Percentiles rank a stretch among this genome's conserved stretches.
Evolutionary conservation across 2,329 filamentous ascomycete genomes (phyloP).

Genomic region (Nannizziopsis barbatae): DNA sequence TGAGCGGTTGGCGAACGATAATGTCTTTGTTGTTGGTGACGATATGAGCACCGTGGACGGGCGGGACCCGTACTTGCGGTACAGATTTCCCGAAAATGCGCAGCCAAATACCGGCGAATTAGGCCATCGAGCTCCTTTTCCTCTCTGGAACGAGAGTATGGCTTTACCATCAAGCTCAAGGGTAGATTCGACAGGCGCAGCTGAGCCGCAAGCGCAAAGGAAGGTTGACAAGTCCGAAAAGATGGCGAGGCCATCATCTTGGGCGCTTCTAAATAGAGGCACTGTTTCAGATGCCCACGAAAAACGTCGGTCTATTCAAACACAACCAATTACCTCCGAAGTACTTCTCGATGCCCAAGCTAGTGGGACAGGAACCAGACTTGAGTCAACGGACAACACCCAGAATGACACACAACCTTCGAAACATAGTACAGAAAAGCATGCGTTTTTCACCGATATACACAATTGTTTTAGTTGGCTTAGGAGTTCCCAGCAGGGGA

Average conservation of each 20-base stretch:
- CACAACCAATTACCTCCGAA: constrained; percentile 32
- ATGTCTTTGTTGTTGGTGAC: constrained; percentile 30
- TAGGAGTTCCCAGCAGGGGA: constrained; percentile 19
- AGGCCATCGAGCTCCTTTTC: constrained; percentile 16
- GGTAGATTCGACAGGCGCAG: not conserved
- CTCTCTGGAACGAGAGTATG: constrained; percentile 15
- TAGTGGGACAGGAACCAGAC: constrained; percentile 17
- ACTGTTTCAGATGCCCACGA: constrained; percentile 11
- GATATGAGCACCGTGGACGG: constrained; percentile 31
- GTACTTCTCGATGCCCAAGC: constrained; percentile 30
- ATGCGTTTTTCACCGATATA: constrained; percentile 22
- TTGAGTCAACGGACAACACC: not conserved
- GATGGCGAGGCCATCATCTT: constrained; percentile 9
- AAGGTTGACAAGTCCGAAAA: constrained; percentile 23
- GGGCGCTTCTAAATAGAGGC: constrained; percentile 24
- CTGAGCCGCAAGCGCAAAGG: constrained; percentile 14
- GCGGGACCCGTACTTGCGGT: constrained; percentile 27
- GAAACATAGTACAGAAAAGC: constrained; percentile 5
- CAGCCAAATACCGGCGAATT: constrained; percentile 20
- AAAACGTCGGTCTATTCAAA: constrained; percentile 20
- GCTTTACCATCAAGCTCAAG: not conserved
- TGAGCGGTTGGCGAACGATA: constrained; percentile 28
- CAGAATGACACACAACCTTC: not conserved
- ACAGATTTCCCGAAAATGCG: constrained; percentile 29
- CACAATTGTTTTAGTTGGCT: constrained; percentile 30